Conservation (phyloP, 2,329 filamentous ascomycete species). For the Cladorrhinum sp. region DNA sequence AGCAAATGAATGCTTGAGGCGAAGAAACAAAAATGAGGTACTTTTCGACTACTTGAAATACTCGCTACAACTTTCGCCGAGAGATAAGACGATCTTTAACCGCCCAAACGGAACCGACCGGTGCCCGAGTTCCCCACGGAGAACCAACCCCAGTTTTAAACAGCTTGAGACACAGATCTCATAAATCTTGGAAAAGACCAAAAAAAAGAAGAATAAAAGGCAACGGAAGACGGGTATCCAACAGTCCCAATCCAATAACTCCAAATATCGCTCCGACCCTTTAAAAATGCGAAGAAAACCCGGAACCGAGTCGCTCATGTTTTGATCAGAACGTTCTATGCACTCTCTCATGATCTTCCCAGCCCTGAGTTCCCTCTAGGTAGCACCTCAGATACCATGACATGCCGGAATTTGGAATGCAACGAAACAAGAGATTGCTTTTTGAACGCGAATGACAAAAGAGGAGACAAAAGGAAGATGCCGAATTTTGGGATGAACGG, state of each 20-base stretch:
- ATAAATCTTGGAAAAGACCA: background rate
- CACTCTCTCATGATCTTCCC: background rate
- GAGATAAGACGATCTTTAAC: background rate
- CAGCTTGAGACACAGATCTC: background rate
- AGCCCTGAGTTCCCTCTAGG: background rate
- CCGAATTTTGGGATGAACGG: background rate
- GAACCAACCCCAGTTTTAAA: background rate
- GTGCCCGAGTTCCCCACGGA: background rate
- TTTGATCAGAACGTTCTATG: background rate
- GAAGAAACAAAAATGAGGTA: background rate
- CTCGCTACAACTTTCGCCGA: background rate
- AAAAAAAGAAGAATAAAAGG: background rate
- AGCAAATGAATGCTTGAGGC: background rate
- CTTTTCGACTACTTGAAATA: background rate
- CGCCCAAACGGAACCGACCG: background rate
- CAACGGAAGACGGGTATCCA: background rate
- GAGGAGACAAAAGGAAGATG: background rate
- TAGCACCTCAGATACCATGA: no score
- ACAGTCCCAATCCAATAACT: background rate
- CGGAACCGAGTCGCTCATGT: background rate
- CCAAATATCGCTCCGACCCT: background rate
- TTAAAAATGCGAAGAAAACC: background rate
- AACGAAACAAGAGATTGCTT: background rate
- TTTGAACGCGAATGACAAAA: background rate
- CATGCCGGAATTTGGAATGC: no score